Conservation (phyloP, 2,329 filamentous ascomycete species). For the Byssothecium circinans region DNA sequence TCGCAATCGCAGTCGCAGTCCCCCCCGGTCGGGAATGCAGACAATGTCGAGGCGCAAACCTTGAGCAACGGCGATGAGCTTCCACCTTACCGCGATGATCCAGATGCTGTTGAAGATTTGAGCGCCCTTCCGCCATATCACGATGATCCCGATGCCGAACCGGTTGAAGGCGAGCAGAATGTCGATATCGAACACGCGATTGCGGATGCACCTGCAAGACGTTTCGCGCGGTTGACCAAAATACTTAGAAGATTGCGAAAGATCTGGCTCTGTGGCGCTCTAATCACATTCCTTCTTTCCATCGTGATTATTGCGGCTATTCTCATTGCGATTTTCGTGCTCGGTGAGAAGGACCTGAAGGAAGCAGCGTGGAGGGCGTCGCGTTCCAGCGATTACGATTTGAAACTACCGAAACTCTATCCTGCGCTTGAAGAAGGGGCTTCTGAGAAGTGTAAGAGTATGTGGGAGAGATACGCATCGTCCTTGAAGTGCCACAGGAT, state of each 20-base stretch:
- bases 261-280: slow-evolving; percentile 1
- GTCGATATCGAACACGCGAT: not conserved
- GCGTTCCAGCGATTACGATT: slow-evolving; percentile 7
- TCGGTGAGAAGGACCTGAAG: slow-evolving; percentile 3
- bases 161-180: slow-evolving; percentile 2
- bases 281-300: slow-evolving; percentile 1
- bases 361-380: slow-evolving; percentile 10
- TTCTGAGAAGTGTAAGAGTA: slow-evolving; percentile 4
- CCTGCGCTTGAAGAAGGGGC: slow-evolving; percentile 11
- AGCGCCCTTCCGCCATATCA: slow-evolving; percentile 11
- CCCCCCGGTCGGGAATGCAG: not conserved
- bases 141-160: slow-evolving; percentile 12
- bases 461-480: slow-evolving; percentile 4
- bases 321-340: not conserved
- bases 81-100: slow-evolving; percentile 12
- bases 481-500: slow-evolving; percentile 9
- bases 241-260: slow-evolving; percentile 2
- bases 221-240: slow-evolving; percentile 1
- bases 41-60: not conserved
- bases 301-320: slow-evolving; percentile 6
- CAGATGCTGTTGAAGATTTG: slow-evolving; percentile 3
- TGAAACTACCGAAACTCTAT: slow-evolving; percentile 13
- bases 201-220: not conserved
- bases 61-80: not conserved
- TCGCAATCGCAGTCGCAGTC: slow-evolving; percentile 1